Evolutionary conservation across 164 flowering plant genomes (phyloP).

Genomic region (Macadamia integrifolia): DNA sequence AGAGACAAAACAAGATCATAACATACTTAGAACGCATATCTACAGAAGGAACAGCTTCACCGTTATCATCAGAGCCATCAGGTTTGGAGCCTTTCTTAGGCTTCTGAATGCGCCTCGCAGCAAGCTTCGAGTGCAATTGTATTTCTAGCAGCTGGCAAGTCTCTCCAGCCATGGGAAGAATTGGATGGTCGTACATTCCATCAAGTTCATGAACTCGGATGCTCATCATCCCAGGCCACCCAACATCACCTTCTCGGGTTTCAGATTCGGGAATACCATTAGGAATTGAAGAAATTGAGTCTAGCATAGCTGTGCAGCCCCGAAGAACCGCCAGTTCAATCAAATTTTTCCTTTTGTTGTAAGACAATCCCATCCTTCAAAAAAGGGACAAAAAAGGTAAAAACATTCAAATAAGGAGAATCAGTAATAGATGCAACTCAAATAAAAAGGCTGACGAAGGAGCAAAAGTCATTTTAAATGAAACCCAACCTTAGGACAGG

Average conservation of each 20-base stretch:
- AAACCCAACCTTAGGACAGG: slow-evolving; percentile 70
- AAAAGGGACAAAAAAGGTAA: background rate
- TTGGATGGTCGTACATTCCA: slow-evolving; percentile 95
- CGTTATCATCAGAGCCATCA: slow-evolving; percentile 96
- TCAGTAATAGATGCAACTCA: background rate
- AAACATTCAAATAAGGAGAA: background rate
- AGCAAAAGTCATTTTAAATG: slow-evolving; percentile 1
- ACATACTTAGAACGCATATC: slow-evolving; percentile 70
- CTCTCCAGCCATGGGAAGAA: slow-evolving; percentile 91
- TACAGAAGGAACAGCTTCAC: slow-evolving; percentile 39
- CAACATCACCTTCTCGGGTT: slow-evolving; percentile 61
- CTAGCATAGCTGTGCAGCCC: slow-evolving; percentile 65
- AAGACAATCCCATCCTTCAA: slow-evolving; percentile 84
- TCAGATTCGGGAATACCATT: slow-evolving; percentile 52
- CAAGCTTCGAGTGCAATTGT: slow-evolving; percentile 84
- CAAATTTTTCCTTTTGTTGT: slow-evolving; percentile 87
- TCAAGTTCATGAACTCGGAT: slow-evolving; percentile 91
- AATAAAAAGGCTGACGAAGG: background rate
- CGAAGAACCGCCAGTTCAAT: slow-evolving; percentile 79
- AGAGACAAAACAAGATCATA: background rate
- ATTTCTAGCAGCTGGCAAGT: slow-evolving; percentile 84
- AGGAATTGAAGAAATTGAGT: slow-evolving; percentile 25
- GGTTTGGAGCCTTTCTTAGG: slow-evolving; percentile 80
- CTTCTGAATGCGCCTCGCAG: slow-evolving; percentile 75
- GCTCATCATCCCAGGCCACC: slow-evolving; percentile 99